phyloP scores from a whole-genome alignment of 371 early-diverging fungal species.

The Rhizopus stolonifer region DNA sequence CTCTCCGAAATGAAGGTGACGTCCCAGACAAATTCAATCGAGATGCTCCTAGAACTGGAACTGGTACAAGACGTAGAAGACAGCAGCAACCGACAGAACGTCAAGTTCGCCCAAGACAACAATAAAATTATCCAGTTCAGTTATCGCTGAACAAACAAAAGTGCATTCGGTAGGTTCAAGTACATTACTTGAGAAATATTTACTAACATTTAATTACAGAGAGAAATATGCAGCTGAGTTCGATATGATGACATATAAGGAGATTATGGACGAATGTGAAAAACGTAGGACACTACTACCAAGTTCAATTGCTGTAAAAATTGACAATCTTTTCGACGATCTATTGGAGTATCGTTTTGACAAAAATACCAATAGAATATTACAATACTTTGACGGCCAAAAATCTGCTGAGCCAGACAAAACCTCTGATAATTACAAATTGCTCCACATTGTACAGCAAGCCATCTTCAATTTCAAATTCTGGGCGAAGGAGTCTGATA shows the following conservation, averaged over 20 bases:
- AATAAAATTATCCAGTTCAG: too few relatives aligned
- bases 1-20: too few relatives aligned
- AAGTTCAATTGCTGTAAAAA: slow-evolving; percentile 5
- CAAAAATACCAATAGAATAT: slow-evolving; percentile 19
- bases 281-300: slow-evolving; percentile 18
- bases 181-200: too few relatives aligned
- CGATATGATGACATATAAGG: slow-evolving; percentile 13
- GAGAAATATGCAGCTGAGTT: slow-evolving; percentile 17
- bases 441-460: slow-evolving; percentile 16
- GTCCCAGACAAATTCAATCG: too few relatives aligned
- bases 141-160: too few relatives aligned
- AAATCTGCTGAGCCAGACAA: slow-evolving; percentile 17
- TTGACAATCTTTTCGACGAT: slow-evolving; percentile 15
- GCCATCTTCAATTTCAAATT: slow-evolving; percentile 18
- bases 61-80: too few relatives aligned
- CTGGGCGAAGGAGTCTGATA: slow-evolving; percentile 17
- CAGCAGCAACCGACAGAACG: too few relatives aligned
- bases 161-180: too few relatives aligned
- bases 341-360: slow-evolving; percentile 20
- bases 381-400: slow-evolving; percentile 20
- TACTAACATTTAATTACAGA: slow-evolving; percentile 17
- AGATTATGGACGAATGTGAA: slow-evolving; percentile 22
- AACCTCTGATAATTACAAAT: slow-evolving; percentile 21
- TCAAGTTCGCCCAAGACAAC: too few relatives aligned
- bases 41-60: too few relatives aligned